Base-by-base conservation (phyloP, 257 asterid genomes). In the Solanum tacnaense region DNA sequence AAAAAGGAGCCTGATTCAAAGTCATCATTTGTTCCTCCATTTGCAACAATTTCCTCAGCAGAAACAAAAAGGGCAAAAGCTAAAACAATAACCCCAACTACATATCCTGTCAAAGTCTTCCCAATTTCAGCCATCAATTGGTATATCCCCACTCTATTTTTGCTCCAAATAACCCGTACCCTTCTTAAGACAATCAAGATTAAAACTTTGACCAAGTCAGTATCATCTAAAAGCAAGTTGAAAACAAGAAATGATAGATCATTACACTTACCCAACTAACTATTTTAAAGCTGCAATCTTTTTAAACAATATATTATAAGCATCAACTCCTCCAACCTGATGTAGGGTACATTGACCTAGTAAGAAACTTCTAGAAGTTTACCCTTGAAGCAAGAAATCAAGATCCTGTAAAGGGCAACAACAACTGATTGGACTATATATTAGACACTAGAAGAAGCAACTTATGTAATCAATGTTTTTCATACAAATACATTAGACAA, bases 121-220 rank as follows among this genome's bases (percentile, higher is more conserved):
- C 92, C 93, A 84, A 87, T 56, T 86, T 68, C 91, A 86, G 92
- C 95, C 96, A 93, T 92, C 79, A 87, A 91, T 67, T 82, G 34
- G 75, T 56, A 56, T 56, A 56, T 56, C 65, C 65, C 65, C 65
- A 56, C 65, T 56, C 65, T 56, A 56, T 56, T 56, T 56, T 56
- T 27, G 62, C 62, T 78, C 85, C 85, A 79, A 79, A 79, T 10
- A 46, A 20, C 29, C 85, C 20, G 20, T 56, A 56, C 65, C 65
- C 25, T 56, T 56, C 62, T 38, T 49, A 16, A 82, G 68, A 15
- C 62, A 29, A 46, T 49, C 70, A 82, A 44, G 39, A 79, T 79
- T 79, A 44, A 13, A 79, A 79, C 85, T 27, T 27, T 79, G 67
- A 79, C 85, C 67, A 79, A 27, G 65, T 56, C 65, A 56, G 25